Conservation (phyloP, 2,329 filamentous ascomycete species). For the Pezicula neosporulosa region DNA sequence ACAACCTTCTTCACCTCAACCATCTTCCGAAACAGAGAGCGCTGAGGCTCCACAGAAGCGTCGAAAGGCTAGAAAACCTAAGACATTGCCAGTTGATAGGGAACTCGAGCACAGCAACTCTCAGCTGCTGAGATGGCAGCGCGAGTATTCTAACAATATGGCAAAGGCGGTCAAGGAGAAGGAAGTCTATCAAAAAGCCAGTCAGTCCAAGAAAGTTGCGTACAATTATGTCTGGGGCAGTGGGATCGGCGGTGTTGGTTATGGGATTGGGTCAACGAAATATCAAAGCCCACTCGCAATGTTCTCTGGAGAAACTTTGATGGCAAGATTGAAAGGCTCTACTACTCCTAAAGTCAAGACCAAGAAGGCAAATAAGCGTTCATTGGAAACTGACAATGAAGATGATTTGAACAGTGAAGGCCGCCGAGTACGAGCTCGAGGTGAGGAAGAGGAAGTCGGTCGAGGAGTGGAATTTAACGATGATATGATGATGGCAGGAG, state of each 20-base stretch:
- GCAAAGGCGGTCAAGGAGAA: slow-evolving; percentile 40
- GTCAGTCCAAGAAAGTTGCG: slow-evolving; percentile 59
- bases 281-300: slow-evolving; percentile 46
- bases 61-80: slow-evolving; percentile 25
- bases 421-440: slow-evolving; percentile 33
- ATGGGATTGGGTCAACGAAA: slow-evolving; percentile 36
- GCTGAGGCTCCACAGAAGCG: slow-evolving; percentile 35
- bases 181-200: slow-evolving; percentile 32
- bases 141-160: slow-evolving; percentile 60
- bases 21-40: not conserved
- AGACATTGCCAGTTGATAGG: slow-evolving; percentile 42
- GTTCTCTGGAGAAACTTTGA: slow-evolving; percentile 55
- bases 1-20: not conserved
- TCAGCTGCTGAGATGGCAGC: slow-evolving; percentile 54
- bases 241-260: slow-evolving; percentile 52
- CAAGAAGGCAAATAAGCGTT: slow-evolving; percentile 14
- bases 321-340: slow-evolving; percentile 29
- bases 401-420: slow-evolving; percentile 20
- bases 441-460: slow-evolving; percentile 31
- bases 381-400: slow-evolving; percentile 6
- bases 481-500: slow-evolving; percentile 36
- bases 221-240: slow-evolving; percentile 55
- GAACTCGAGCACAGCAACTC: slow-evolving; percentile 50
- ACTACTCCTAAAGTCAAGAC: not conserved
- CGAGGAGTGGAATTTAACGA: slow-evolving; percentile 23